These are phyloP conservation scores for Typha latifolia DNA, from an alignment of 176 grass and related monocot genomes.

Conservation along the genomic window DNA sequence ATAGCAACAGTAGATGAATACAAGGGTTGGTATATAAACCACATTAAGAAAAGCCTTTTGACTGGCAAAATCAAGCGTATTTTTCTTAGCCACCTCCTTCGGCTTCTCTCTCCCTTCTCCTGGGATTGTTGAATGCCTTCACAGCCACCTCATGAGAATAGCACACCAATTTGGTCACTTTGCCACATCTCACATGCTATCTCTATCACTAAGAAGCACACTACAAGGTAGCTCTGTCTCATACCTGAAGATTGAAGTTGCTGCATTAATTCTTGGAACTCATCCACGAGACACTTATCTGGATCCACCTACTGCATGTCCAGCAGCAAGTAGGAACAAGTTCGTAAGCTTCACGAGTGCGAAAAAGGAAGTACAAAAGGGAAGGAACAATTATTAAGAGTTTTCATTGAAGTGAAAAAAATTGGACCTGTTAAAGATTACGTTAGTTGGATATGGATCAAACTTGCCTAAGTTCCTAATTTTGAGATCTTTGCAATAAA, in stretches of 20 bases:
- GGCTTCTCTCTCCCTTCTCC: neutral
- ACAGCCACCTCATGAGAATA: neutral
- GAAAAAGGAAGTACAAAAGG: neutral
- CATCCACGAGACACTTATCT: no score
- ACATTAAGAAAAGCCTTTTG: neutral
- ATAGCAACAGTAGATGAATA: neutral
- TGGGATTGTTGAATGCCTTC: neutral
- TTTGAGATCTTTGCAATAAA: conserved; percentile 80
- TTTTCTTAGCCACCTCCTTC: neutral
- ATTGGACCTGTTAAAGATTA: neutral
- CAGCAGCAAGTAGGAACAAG: no score
- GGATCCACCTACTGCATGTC: no score
- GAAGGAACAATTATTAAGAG: conserved; percentile 9
- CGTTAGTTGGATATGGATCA: conserved; percentile 7
- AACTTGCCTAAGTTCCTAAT: conserved; percentile 19
- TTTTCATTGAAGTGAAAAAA: neutral
- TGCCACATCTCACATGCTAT: neutral
- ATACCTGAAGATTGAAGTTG: neutral
- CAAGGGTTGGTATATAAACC: neutral
- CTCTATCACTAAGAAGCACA: neutral
- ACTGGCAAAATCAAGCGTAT: neutral
- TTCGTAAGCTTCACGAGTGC: no score
- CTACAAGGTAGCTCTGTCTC: neutral
- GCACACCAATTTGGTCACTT: neutral
- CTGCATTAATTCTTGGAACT: no score